A percentile compares a stretch with the other conserved stretches of the same genome.
These are phyloP conservation scores for Talaromyces sp. DNA, from an alignment of 2,329 filamentous ascomycete species.

Conservation along the genomic window DNA sequence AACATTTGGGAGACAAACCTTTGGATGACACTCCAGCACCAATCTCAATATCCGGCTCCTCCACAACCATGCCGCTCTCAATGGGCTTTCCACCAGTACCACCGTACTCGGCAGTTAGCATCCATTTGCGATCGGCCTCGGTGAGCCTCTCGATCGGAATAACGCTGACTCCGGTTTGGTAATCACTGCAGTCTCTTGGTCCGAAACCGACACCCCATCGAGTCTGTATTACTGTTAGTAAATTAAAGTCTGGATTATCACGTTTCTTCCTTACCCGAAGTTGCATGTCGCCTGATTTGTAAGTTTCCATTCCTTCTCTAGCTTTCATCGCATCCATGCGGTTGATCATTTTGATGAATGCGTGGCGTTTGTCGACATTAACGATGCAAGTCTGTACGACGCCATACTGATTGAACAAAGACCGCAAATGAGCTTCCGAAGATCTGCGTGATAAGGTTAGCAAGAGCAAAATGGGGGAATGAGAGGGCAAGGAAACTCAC, in stretches of 20 bases:
- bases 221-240: conserved; percentile 53
- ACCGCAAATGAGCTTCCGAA: conserved; percentile 74
- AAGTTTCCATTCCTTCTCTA: conserved; percentile 81
- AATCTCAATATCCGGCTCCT: conserved; percentile 98
- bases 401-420: conserved; percentile 75
- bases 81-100: conserved; percentile 82
- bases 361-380: conserved; percentile 95
- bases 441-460: conserved; percentile 46
- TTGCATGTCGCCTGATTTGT: conserved; percentile 65
- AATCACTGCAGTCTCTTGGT: conserved; percentile 94
- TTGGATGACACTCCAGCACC: conserved; percentile 96
- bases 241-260: not conserved
- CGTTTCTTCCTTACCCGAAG: conserved; percentile 56
- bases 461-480: conserved; percentile 3
- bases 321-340: conserved; percentile 78
- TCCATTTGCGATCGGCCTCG: conserved; percentile 96
- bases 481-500: conserved; percentile 46
- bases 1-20: conserved; percentile 39
- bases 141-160: conserved; percentile 91
- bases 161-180: conserved; percentile 81
- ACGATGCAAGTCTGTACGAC: conserved; percentile 96
- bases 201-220: conserved; percentile 98
- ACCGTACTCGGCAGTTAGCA: conserved; percentile 86
- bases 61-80: conserved; percentile 77
- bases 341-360: conserved; percentile 97